Base-by-base conservation (phyloP, 192 early-diverging fungal genomes). In the Powellomyces hirtus region DNA sequence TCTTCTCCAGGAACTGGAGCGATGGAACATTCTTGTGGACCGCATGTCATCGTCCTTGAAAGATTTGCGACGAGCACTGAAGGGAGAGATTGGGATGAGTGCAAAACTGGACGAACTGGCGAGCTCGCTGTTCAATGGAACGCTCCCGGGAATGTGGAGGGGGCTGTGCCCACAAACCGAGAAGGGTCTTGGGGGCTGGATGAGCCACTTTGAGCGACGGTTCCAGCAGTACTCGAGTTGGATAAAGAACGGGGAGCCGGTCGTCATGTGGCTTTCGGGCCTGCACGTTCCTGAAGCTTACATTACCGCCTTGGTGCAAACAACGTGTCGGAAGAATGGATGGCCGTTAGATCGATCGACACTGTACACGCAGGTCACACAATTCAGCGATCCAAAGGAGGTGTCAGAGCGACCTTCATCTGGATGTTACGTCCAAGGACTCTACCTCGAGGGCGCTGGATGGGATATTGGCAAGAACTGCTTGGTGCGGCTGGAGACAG, bases 21-120 rank as follows among this genome's bases (percentile, higher is more conserved):
- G 85, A 42, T 87, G 85, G 85, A 87, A 87, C 62, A 78, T 69
- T n/a, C 66, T 87, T 8, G 85, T 87, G 11, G 85, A 84, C 10
- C 37, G 74, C 4, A 87, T 87, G 85, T 14, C 74, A 14, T 57
- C 60, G 24, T 82, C 81, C 2, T 70, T 87, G 13, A 74, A 74
- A 50, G 85, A 87, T 62, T 63, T 87, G 44, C 46, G 77, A 49
- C 51, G 78, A 24, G 85, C 85, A 22, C 55, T 87, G 44, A 87
- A 87, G 64, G 85, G 85, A 45, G 85, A 87, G 64, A 87, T 87
- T 59, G 85, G 85, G 40, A 87, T 87, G 85, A 77, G 74, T 31
- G 76, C 79, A 26, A 84, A 86, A 58, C 68, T 87, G 0, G 85
- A 87, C 65, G 83, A 87, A 52, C 66, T 87, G 27, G 79, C 85